Percentiles rank a stretch among this genome's conserved stretches.
Evolutionary conservation across 1,284 basidiomycete genomes (phyloP).

Genomic region (Ceratobasidium sp.): DNA sequence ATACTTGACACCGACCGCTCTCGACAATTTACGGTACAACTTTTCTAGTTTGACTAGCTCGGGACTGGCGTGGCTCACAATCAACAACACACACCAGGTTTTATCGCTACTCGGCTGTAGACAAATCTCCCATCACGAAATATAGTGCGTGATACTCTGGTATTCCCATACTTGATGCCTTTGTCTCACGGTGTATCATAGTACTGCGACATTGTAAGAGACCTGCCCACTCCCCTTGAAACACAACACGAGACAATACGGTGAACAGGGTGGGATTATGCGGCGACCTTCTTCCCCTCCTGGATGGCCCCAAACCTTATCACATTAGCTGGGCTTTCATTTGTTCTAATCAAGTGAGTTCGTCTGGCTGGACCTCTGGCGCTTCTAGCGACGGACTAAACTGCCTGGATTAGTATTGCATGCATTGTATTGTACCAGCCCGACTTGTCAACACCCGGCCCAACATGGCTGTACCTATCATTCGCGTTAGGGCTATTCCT

Average conservation of each 20-base stretch:
- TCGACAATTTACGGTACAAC: conserved; percentile 33
- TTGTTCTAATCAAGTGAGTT: conserved; percentile 51
- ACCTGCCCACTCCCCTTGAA: background rate
- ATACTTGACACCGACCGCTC: conserved; percentile 21
- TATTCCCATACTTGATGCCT: background rate
- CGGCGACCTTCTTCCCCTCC: conserved; percentile 50
- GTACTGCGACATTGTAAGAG: conserved; percentile 51
- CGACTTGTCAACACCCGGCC: conserved; percentile 49
- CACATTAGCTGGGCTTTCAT: conserved; percentile 51
- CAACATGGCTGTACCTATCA: conserved; percentile 51
- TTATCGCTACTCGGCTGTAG: conserved; percentile 50
- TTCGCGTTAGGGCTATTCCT: conserved; percentile 52
- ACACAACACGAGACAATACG: background rate
- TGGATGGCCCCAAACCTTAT: conserved; percentile 53
- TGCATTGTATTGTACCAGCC: conserved; percentile 49
- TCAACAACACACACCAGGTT: conserved; percentile 10
- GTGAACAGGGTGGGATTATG: conserved; percentile 51
- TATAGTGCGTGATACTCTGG: conserved; percentile 48
- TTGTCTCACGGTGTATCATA: conserved; percentile 8
- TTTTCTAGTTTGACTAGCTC: background rate
- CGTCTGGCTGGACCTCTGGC: no score
- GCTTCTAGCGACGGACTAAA: background rate
- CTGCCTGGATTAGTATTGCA: conserved; percentile 41
- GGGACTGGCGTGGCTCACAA: background rate
- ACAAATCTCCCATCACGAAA: conserved; percentile 52